Conservation (phyloP, 805 yeast genomes). For the Candida saitoana region DNA sequence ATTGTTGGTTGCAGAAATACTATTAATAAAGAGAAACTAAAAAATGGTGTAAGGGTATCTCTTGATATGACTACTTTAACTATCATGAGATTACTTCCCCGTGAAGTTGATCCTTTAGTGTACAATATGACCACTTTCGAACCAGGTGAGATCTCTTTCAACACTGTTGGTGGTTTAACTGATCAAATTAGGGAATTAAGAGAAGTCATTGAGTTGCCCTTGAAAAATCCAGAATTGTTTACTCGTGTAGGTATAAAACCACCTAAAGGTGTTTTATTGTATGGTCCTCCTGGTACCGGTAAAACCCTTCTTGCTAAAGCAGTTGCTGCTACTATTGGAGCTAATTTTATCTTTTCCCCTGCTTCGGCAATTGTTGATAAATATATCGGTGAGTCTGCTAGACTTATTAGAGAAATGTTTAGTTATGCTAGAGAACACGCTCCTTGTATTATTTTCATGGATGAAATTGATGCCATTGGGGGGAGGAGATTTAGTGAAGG, state of each 20-base stretch:
- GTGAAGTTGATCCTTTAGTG: slow-evolving; percentile 97
- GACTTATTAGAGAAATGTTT: slow-evolving; percentile 96
- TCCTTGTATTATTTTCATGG: slow-evolving; percentile 97
- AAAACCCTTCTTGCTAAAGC: slow-evolving; percentile 95
- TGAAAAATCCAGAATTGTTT: slow-evolving; percentile 95
- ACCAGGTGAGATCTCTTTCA: slow-evolving; percentile 95
- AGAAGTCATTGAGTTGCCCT: slow-evolving; percentile 95
- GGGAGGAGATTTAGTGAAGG: slow-evolving; percentile 98
- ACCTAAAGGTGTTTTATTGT: slow-evolving; percentile 95
- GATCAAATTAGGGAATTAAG: slow-evolving; percentile 95
- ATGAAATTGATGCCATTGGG: slow-evolving; percentile 98
- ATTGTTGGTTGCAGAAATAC: slow-evolving; percentile 96
- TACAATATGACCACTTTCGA: slow-evolving; percentile 97
- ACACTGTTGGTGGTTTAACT: slow-evolving; percentile 91
- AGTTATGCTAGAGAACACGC: slow-evolving; percentile 96
- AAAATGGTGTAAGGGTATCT: slow-evolving; percentile 94
- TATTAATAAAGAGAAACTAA: slow-evolving; percentile 73
- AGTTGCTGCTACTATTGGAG: slow-evolving; percentile 97
- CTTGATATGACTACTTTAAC: slow-evolving; percentile 96
- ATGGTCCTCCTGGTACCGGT: slow-evolving; percentile 99
- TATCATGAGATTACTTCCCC: slow-evolving; percentile 93
- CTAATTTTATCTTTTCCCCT: slow-evolving; percentile 96
- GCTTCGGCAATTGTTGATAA: slow-evolving; percentile 98
- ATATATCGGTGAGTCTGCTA: slow-evolving; percentile 96
- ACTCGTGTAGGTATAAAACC: slow-evolving; percentile 95